Conservation (phyloP, 768 basidiomycete species). For the Russula earlei region DNA sequence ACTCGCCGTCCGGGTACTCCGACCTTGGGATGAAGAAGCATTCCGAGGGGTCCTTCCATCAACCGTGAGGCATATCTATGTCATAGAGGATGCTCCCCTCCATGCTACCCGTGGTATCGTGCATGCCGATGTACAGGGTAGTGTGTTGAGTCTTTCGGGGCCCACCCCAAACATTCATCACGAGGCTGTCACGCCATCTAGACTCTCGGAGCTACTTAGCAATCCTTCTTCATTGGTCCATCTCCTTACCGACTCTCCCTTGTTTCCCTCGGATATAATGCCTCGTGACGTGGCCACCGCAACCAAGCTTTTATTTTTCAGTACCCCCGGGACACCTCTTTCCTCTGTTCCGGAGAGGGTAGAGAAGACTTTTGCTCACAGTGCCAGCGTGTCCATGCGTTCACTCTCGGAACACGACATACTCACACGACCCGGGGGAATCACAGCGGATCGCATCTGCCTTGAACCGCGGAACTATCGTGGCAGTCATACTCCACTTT, state of each 20-base stretch:
- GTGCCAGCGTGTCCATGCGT: slow-evolving; percentile 44
- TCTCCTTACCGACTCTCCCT: slow-evolving; percentile 27
- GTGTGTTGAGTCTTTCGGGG: slow-evolving; percentile 36
- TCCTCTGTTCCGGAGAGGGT: slow-evolving; percentile 40
- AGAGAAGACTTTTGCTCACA: slow-evolving; percentile 49
- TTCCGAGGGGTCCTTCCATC: slow-evolving; percentile 51
- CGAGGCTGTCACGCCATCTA: slow-evolving; percentile 50
- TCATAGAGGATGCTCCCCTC: slow-evolving; percentile 71
- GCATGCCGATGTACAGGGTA: slow-evolving; percentile 62
- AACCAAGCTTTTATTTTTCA: slow-evolving; percentile 53
- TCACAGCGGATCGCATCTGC: slow-evolving; percentile 60
- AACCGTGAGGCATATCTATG: slow-evolving; percentile 50
- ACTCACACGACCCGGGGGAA: slow-evolving; percentile 63
- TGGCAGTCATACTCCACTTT: slow-evolving; percentile 40
- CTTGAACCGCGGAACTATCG: slow-evolving; percentile 39
- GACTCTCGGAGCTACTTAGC: slow-evolving; percentile 43
- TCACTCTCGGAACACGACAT: slow-evolving; percentile 64
- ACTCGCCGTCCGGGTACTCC: slow-evolving; percentile 66
- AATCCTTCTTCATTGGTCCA: slow-evolving; percentile 35
- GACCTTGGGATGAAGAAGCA: slow-evolving; percentile 71
- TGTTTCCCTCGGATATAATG: slow-evolving; percentile 18
- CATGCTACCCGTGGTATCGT: slow-evolving; percentile 52
- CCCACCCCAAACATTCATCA: slow-evolving; percentile 37
- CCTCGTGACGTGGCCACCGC: slow-evolving; percentile 24
- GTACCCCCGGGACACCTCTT: slow-evolving; percentile 46